phyloP scores from a whole-genome alignment of 1,139 yeast species.

The Suhomyces kunorum region DNA sequence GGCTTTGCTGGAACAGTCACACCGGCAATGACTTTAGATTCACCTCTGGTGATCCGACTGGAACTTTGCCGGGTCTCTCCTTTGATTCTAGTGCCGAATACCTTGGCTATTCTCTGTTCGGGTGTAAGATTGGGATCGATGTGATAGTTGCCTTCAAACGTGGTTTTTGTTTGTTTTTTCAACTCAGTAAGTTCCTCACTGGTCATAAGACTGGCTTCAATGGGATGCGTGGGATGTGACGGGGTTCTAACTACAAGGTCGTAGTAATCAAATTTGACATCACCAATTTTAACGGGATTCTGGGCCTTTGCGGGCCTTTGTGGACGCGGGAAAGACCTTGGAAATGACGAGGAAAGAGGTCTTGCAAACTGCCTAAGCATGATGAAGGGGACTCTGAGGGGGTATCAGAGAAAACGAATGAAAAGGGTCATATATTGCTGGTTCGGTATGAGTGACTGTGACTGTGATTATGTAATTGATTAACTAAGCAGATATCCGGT shows the following conservation, averaged over 20 bases:
- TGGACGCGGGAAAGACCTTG: constrained; percentile 7
- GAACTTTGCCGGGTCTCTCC: constrained; percentile 56
- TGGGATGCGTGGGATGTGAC: constrained; percentile 34
- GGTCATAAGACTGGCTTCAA: constrained; percentile 34
- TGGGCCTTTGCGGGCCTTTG: constrained; percentile 4
- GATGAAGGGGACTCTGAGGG: background rate
- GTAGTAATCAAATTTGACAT: constrained; percentile 33
- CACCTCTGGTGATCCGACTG: constrained; percentile 47
- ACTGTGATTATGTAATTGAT: too few species aligned
- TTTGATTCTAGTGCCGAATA: constrained; percentile 60
- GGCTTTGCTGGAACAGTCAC: constrained; percentile 79
- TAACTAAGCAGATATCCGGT: too few species aligned
- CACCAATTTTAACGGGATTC: constrained; percentile 8
- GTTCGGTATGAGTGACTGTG: background rate
- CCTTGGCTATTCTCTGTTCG: constrained; percentile 50
- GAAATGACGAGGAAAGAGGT: background rate
- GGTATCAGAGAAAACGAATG: background rate
- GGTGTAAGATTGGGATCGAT: constrained; percentile 37
- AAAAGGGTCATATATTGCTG: background rate
- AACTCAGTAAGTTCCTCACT: constrained; percentile 23
- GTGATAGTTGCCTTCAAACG: constrained; percentile 51
- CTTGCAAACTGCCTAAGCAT: constrained; percentile 2
- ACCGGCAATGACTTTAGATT: constrained; percentile 61
- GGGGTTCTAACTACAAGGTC: constrained; percentile 41
- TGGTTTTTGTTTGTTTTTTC: constrained; percentile 24